Base-by-base conservation (phyloP, 2,329 filamentous ascomycete genomes). In the Basipetospora chlamydospora region DNA sequence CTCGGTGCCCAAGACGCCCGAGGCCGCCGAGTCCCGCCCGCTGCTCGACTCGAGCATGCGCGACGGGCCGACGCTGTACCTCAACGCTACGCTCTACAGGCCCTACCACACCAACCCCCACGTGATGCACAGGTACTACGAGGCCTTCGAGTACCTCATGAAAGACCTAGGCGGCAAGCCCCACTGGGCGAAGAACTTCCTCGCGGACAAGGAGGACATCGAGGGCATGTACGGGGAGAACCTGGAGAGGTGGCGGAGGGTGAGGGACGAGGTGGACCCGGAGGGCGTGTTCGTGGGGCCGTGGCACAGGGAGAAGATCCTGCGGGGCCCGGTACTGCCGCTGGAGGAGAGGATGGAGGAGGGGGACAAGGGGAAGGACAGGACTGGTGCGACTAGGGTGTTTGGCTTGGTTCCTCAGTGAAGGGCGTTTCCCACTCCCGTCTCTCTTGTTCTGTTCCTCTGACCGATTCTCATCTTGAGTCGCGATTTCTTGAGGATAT, bases 161-260 rank as follows among this genome's bases (percentile, higher is more conserved):
- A 77, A 74, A 41, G 81, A 92, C 30, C 63, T 92, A 46, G 82
- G 80, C 36, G 86, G 80, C 7, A 72, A 72, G 31, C 86, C 86
- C 13, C 86, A 94, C 57, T 94, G 86, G 83, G 86, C 86, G 6
- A 94, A 94, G 67, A 93, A 94, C 54, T 94, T 92, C 55, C 62
- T 66, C 32, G 66, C 68, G 7, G 65, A 70, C 4, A 66, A 70
- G 9, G 49, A 61, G 0, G 73, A 82, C 21, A 66, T 93, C 29
- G 67, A 72, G 40, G 53, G 56, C 2, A 73, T 83, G 54, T 92
- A 90, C 52, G 78, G 78, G 28, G 55, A 65, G n/a, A 61, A 77
- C 33, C 62, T 92, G 40, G 58, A 65, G 13, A 59, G 70, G 32
- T 94, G 80, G 70, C 63, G 80, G 28, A 60, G 65, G 20, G 66